Base-by-base conservation (phyloP, 2,329 filamentous ascomycete genomes). In the Aspergillus pseudoviridinutans region DNA sequence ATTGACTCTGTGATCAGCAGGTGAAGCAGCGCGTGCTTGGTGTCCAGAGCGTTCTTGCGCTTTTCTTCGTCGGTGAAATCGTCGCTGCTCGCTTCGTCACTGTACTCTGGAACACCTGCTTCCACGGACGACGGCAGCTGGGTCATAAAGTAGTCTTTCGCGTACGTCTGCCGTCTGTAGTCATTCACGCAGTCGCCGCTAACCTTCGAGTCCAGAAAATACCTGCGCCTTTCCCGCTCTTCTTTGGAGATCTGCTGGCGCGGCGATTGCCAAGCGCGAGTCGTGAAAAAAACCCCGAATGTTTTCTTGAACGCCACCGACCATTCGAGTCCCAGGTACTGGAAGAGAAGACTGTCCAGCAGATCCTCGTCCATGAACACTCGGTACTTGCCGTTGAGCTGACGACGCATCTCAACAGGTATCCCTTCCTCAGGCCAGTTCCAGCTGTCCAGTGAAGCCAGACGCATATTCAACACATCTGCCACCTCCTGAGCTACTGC, bases 361-460 rank as follows among this genome's bases (percentile, higher is more conserved):
- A 84, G 72, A 59, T 87, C 84, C 61, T 83, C 81, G 51, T 85
- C 81, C 75, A 84, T 83, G 64, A 79, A 84, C 27, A 85, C 80
- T 1, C 83, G 76, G 64, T 86, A 87, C 58, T 82, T 81, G 3
- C 82, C 81, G 61, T 83, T 84, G 38, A 85, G 65, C 53, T 83
- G 79, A 7, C 80, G 77, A 38, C 82, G 76, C 74, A 80, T 79
- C 49, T 81, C 74, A 2, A 84, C 64, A 1, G 76, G 71, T 7
- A 83, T 74, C 3, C 74, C 77, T 4, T 71, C 68, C 2, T 70
- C 65, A 17, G 74, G 74, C 82, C 83, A 86, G 12, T 71, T 66
- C 83, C 83, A 86, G 25, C 70, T 79, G 22, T 80, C 75, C 2
- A 85, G 66, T 6, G 78, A 74, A 0, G 76, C 71, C 49, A 84